Base-by-base conservation (phyloP, 768 basidiomycete genomes). In the Mycena sanguinolenta region DNA sequence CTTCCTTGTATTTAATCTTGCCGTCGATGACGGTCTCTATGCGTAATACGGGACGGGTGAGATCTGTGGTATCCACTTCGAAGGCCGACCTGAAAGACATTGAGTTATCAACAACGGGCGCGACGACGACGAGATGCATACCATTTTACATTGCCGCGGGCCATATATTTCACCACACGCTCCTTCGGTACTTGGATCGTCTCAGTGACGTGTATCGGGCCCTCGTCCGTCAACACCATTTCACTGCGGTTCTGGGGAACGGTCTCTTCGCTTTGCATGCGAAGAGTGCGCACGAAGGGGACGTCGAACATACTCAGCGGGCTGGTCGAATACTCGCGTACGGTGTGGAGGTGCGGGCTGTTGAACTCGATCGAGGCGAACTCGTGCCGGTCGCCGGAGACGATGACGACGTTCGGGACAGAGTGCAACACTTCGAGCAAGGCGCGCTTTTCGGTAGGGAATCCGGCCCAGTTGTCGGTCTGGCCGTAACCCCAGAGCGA, bases 351-450 rank as follows among this genome's bases (percentile, higher is more conserved):
- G 60, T 69, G 81, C 76, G 52, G 78, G 70, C 67, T 75, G 62
- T 82, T 84, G 77, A 89, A 91, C 79, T 91, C 88, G 72, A 93
- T 85, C 6, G 88, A 88, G 1, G 92, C 92, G 74, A 94, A 94
- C 79, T 94, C 93, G 77, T 95, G 93, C 25, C 93, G 85, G 76
- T 94, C 93, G 10, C 92, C 93, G 2, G 89, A 90, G 53, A 94
- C 79, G 59, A 94, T 76, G 75, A 91, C 80, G 54, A 93, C 88
- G 74, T 94, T 94, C 0, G 92, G 91, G 14, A 94, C 89, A 27
- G 87, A 84, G 68, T 90, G 87, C 49, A 95, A 80, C 0, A 86
- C 82, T 27, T 84, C 78, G 32, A 95, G 82, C 16, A 95, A 79
- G 0, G 84, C 79, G 17, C 85, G 82, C 73, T 91, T 90, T 79